Evolutionary conservation across 164 flowering plant species (phyloP).

Genomic region (Liquidambar formosana): DNA sequence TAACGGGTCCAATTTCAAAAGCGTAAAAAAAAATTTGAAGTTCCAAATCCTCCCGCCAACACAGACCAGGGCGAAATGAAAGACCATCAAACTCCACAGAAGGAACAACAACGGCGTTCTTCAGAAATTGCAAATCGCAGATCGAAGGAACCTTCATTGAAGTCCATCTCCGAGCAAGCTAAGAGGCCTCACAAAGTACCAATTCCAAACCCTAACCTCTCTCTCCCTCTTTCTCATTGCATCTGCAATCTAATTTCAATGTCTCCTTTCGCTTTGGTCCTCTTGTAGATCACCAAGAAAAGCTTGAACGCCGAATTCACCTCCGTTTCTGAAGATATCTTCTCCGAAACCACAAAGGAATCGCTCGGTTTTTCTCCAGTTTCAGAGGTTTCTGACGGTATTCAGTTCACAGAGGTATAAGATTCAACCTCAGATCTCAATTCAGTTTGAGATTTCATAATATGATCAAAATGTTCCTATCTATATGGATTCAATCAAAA

Average conservation of each 20-base stretch:
- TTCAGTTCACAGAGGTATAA: slow-evolving; percentile 10
- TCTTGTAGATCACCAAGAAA: slow-evolving; percentile 27
- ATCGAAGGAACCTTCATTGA: slow-evolving; percentile 10
- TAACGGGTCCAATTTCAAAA: too few relatives aligned
- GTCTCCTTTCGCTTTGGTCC: background rate
- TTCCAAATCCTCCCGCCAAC: slow-evolving; percentile 26
- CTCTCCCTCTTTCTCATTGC: background rate
- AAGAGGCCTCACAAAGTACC: slow-evolving; percentile 25
- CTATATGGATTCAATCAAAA: too few relatives aligned
- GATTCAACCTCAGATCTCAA: background rate
- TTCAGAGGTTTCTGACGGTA: slow-evolving; percentile 15
- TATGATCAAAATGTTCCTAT: too few relatives aligned
- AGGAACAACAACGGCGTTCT: slow-evolving; percentile 12
- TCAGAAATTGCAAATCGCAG: slow-evolving; percentile 23
- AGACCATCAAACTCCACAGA: slow-evolving; percentile 32
- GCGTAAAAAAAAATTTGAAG: background rate
- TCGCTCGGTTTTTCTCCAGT: slow-evolving; percentile 10
- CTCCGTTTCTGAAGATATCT: slow-evolving; percentile 15
- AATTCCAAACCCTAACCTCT: background rate
- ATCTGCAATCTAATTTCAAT: background rate
- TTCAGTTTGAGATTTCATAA: too few relatives aligned
- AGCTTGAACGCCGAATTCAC: slow-evolving; percentile 18
- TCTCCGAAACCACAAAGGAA: slow-evolving; percentile 1
- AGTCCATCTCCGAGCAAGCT: slow-evolving; percentile 6
- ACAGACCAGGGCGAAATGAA: slow-evolving; percentile 18